Base-by-base conservation (phyloP, 164 flowering plant species). In the Malania oleifera region DNA sequence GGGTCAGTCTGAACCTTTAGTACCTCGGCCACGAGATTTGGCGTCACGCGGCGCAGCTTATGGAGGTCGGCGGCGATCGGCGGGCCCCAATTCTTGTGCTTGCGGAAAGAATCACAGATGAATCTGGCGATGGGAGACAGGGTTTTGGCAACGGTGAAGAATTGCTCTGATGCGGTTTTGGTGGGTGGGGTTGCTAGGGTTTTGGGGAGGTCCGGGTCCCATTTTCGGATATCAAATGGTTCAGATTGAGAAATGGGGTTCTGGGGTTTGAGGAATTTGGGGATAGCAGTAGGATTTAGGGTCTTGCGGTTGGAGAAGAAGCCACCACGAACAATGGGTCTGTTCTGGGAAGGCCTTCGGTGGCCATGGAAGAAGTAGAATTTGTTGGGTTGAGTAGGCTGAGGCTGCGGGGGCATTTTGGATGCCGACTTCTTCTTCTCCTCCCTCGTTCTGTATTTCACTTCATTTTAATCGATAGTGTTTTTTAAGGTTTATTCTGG, bases 91-190 rank as follows among this genome's bases (percentile, higher is more conserved):
- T 63, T 27, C 17, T 46, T 44, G 76, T 85, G 78, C 61, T 76
- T 85, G 4, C 85, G 82, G 77, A 93, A 84, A 44, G 95, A 73
- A 57, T 93, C 97, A 49, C 75, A 70, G 59, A 93, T 83, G 87
- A 78, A 93, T 4, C 96, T 80, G 44, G 97, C 95, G 35, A 93
- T 78, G 1, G 99, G 99, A 34, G 97, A 88, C 57, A 93, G 82
- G 52, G 65, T 69, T 56, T 63, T 76, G 47, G 78, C 76, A 15
- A 66, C 35, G 15, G 67, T 34, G 81, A 82, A 77, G 75, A 76
- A 80, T 9, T 70, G 60, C 54, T 79, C 74, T 0, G 80, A 72
- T 61, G 81, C 75, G 76, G 77, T 51, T 46, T 58, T 48, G 13
- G 70, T 38, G 31, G 60, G 67, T 13, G 59, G 66, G 64, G 24